Conservation (phyloP, 352 stramenopile genomes). For the Globisporangium parvum region DNA sequence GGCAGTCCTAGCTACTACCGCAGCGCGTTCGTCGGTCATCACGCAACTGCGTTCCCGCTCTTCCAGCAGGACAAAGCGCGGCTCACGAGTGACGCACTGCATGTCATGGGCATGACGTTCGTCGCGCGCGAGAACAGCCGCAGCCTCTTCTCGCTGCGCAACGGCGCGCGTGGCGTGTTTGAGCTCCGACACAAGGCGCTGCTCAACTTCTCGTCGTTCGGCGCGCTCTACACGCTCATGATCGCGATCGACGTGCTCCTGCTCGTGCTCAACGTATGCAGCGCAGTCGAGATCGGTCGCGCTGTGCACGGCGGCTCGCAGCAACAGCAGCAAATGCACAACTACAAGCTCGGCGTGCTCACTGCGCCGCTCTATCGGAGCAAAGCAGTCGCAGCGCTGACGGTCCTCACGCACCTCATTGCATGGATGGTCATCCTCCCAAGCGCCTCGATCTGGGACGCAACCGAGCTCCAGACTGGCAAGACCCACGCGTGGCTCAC, state of each 20-base stretch:
- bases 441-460: constrained; percentile 21
- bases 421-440: constrained; percentile 50
- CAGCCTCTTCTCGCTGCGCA: constrained; percentile 15
- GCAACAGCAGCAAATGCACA: constrained; percentile 4
- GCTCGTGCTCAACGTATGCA: constrained; percentile 24
- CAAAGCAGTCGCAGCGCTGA: constrained; percentile 25
- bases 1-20: constrained; percentile 26
- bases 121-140: constrained; percentile 25
- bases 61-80: constrained; percentile 25
- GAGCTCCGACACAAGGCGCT: constrained; percentile 23
- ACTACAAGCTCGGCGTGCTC: constrained; percentile 31
- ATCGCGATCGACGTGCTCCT: constrained; percentile 32
- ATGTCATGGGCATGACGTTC: constrained; percentile 30
- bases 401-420: constrained; percentile 30
- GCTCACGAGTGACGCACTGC: constrained; percentile 18
- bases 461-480: constrained; percentile 17
- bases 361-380: constrained; percentile 33
- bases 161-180: constrained; percentile 2
- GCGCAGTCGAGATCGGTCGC: constrained; percentile 24
- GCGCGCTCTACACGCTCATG: constrained; percentile 39
- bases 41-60: constrained; percentile 9
- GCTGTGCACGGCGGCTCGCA: constrained; percentile 20
- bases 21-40: constrained; percentile 23
- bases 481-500: constrained; percentile 28
- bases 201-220: constrained; percentile 39